These are phyloP conservation scores for Volvox carteri DNA, from an alignment of 163 green algal species.

Conservation along the genomic window DNA sequence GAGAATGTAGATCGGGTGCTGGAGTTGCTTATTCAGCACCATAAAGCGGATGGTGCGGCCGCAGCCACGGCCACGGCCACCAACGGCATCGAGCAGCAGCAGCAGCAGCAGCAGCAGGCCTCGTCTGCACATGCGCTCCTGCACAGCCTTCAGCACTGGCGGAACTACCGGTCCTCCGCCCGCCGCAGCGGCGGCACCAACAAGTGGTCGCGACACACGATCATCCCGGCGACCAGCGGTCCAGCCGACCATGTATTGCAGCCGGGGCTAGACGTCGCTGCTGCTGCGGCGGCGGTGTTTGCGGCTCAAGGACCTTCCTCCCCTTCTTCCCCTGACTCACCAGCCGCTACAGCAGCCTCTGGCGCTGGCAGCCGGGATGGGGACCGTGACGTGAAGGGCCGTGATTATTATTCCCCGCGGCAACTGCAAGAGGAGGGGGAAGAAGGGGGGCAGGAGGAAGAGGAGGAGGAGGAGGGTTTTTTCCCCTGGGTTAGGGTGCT, in stretches of 20 bases:
- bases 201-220: constrained; percentile 29
- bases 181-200: not conserved
- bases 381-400: no score
- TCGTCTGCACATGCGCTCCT: not conserved
- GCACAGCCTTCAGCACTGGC: constrained; percentile 39
- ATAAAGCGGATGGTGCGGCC: not conserved
- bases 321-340: not conserved
- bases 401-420: no score
- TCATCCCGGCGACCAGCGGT: not conserved
- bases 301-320: not conserved
- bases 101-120: not conserved
- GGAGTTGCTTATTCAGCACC: not conserved
- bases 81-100: not conserved
- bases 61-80: not conserved
- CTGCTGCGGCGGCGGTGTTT: not conserved
- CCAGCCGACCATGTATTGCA: not conserved
- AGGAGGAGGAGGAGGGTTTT: not conserved
- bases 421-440: no score
- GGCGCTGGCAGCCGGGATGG: no score
- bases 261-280: not conserved
- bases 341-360: not conserved
- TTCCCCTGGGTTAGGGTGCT: not conserved
- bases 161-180: not conserved
- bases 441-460: no score
- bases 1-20: constrained; percentile 17